Evolutionary conservation across 352 stramenopile genomes (phyloP), one percentile per base, ranked within the genome.

Genomic region (Poterioochromonas sp.): DNA sequence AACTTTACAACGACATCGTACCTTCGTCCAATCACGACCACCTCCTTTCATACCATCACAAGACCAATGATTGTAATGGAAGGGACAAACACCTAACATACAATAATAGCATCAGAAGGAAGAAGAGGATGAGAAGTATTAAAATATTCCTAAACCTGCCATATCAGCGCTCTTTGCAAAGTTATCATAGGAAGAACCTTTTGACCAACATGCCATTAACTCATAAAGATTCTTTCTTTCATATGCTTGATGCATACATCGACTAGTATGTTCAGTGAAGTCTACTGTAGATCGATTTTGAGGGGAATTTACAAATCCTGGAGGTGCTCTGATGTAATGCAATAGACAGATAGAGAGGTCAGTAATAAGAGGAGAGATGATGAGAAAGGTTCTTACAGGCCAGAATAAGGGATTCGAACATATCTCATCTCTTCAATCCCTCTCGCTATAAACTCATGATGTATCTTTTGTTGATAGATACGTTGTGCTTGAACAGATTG

Each of bases 11-110:
- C 62, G 15, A 43, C 62, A 71, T 41, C 62, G 15, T 8, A 43
- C 26, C 32, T 71, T 71, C 5, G 62, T 71, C 2, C 5, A 44
- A 71, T 71, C 62, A 35, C 62, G 15, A 43, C 62, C 62, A 44
- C 62, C 62, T n/a, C 32, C 32, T 47, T 43, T 71, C 62, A 71
- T 71, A 44, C 62, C 62, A 47, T 71, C 62, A 71, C 62, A 71
- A n/a, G 62, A 71, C 62, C 62, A 71, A 47, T 71, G 62, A 47
- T 71, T 71, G 32, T 71, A 71, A 71, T 71, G 62, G 32, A 71
- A 71, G 8, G 62, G 62, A 47, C 62, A 71, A 22, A 65, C 26
- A 22, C 43, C 43, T 51, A 51, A 51, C 5, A 51, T 51, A 51
- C 18, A 20, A 51, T 51, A 51, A 51, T 51, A 51, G 5, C 18